phyloP scores from a whole-genome alignment of 2,329 filamentous ascomycete species.

The Aspergillus neoniger region DNA sequence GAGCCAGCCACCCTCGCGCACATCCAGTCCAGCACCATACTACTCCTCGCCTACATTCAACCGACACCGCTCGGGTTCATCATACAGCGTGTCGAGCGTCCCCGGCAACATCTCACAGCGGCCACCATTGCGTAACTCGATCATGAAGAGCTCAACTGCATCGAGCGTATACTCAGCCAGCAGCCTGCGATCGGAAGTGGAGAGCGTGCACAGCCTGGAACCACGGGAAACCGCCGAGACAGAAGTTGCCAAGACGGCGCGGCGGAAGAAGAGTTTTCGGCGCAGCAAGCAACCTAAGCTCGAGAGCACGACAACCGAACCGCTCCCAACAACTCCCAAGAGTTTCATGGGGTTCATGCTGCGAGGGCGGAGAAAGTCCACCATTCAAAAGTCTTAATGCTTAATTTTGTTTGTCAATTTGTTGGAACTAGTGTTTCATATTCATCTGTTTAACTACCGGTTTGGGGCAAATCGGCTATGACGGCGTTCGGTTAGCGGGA shows the following conservation, averaged over 20 bases:
- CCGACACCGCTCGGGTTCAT: constrained; percentile 25
- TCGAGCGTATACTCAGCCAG: constrained; percentile 32
- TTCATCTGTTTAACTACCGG: not conserved
- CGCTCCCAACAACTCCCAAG: constrained; percentile 16
- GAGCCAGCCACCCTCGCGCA: constrained; percentile 23
- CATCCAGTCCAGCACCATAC: constrained; percentile 23
- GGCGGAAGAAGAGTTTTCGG: constrained; percentile 24
- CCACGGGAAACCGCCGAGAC: constrained; percentile 12
- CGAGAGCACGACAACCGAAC: constrained; percentile 11
- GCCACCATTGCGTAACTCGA: constrained; percentile 25
- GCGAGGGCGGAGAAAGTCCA: constrained; percentile 24
- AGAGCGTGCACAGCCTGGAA: constrained; percentile 17
- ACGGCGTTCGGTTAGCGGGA: constrained; percentile 1
- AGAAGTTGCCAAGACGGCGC: constrained; percentile 11
- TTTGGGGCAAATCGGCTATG: not conserved
- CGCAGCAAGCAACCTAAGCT: constrained; percentile 14
- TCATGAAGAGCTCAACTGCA: constrained; percentile 29
- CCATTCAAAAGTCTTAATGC: constrained; percentile 21
- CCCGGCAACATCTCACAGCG: constrained; percentile 17
- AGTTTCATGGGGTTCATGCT: constrained; percentile 29
- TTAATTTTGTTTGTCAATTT: constrained; percentile 12
- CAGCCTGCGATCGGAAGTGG: constrained; percentile 33
- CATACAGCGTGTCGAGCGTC: constrained; percentile 28
- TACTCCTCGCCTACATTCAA: constrained; percentile 23
- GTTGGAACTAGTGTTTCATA: constrained; percentile 4